Base-by-base conservation (phyloP, 2,329 filamentous ascomycete species). In the Coniella vitis region DNA sequence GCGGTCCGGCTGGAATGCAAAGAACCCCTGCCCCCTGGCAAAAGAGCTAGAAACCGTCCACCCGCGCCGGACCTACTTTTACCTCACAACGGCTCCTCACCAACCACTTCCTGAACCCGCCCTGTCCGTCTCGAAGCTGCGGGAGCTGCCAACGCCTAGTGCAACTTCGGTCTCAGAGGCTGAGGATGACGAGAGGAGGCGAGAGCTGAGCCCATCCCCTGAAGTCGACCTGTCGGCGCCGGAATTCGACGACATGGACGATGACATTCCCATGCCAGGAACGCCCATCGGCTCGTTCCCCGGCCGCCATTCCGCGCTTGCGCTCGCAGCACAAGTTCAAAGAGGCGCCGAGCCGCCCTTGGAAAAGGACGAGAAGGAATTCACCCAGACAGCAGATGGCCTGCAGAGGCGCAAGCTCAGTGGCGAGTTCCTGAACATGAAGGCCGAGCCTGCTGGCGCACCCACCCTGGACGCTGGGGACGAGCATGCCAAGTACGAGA, bases 21-120 rank as follows among this genome's bases (percentile, higher is more conserved):
- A 84, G 45, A 76, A 84, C 44, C 88, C 86, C 46, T 97, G 93
- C 67, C 91, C 93, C 3, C 71, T 97, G 48, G 88, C 87, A 45
- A 97, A 97, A 70, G 89, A 95, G 68, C 80, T 96, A 47, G 89
- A 96, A 64, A 84, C 87, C 36, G 86, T 91, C 37, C 91, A 97
- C 64, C 93, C 93, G 17, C 86, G 91, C 63, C 88, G 93, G 67
- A 90, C 94, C 40, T 97, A 95, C 73, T 97, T 94, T 70, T 97
- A 90, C 70, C 79, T 98, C 52, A 95, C 89, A 35, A 95, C 87
- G n/a, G 85, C 78, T 61, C 83, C 87, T 40, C 87, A 86, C 62
- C 88, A 91, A 63, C 81, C 88, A 34, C 81, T 97, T 17, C 88
- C 89, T 2, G 79, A 86, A 56, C 76, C 72, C 38, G 70, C 70